Base-by-base conservation (phyloP, 2,329 filamentous ascomycete genomes). In the Thermothelomyces thermophilus region DNA sequence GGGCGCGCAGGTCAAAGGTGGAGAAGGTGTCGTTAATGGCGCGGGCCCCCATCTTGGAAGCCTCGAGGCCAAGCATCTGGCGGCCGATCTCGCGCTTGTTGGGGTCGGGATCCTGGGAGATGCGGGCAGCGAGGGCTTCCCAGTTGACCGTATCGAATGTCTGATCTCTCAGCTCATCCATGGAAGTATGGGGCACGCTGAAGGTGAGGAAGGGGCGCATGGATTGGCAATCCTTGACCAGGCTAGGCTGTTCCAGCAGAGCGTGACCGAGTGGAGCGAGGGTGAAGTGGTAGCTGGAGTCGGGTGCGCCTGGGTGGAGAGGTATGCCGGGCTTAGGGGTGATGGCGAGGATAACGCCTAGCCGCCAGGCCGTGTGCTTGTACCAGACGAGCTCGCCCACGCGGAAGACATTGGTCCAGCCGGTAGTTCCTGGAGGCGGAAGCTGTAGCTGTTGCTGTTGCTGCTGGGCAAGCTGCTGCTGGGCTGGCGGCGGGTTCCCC, bases 151-250 rank as follows among this genome's bases (percentile, higher is more conserved):
- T 54, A 34, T 58, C 55, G 43, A 63, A 68, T 2, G 53, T 37
- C 46, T 59, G 57, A 48, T 58, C 56, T 26, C 57, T 51, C 20
- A 65, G 49, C 1, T 60, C 58, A 2, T 52, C 46, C 7, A 59
- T 50, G 16, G 50, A 47, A n/a, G 64, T 56, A 34, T 50, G 52
- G 3, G 66, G 66, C 5, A 69, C 64, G 54, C 64, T 67, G 41
- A 68, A 69, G 10, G 66, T 67, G 14, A 67, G 59, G 54, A 69
- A 69, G 1, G 66, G 66, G 3, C 66, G 64, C 65, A 69, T 63
- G 6, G 62, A 59, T 9, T 50, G 37, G 46, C 55, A 53, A 9
- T 60, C 46, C 41, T 58, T 66, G 40, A 46, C 19, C 14, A 58
- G 56, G 26, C 49, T 60, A 22, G 40, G 17, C 28, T 60, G 56